These are phyloP conservation scores for Rosa persica DNA, from an alignment of 306 rosid species.

Conservation along the genomic window DNA sequence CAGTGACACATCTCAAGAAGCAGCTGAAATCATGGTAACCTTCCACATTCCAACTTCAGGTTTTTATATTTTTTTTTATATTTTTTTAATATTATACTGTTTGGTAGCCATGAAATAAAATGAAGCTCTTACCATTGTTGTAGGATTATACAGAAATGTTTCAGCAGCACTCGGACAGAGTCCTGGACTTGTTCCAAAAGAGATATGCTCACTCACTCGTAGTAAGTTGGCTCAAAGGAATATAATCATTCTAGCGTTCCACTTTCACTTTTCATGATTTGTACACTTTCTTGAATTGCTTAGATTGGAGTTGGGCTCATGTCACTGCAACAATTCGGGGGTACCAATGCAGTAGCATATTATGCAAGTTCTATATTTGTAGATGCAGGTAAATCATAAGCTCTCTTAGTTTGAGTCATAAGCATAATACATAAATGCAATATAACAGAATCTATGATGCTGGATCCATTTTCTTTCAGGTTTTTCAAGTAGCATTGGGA, in stretches of 20 bases:
- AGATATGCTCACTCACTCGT: constrained; percentile 27
- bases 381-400: constrained; percentile 21
- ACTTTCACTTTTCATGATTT: not conserved
- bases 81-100: not conserved
- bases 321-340: constrained; percentile 40
- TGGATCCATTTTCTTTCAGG: constrained; percentile 11
- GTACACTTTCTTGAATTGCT: not conserved
- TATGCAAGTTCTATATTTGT: constrained; percentile 30
- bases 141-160: constrained; percentile 31
- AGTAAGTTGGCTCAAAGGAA: constrained; percentile 24
- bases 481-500: constrained; percentile 27
- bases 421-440: not conserved
- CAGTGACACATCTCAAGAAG: constrained; percentile 32
- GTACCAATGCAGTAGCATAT: constrained; percentile 27
- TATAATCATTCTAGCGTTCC: not conserved
- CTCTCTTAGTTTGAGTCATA: not conserved
- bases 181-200: constrained; percentile 34
- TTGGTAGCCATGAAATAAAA: not conserved
- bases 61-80: not conserved
- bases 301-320: constrained; percentile 45
- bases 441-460: not conserved
- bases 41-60: not conserved
- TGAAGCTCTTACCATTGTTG: not conserved
- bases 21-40: constrained; percentile 40
- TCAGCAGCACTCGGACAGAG: constrained; percentile 19